Evolutionary conservation across 495 filamentous ascomycete species (phyloP).

Genomic region (Tuber borchii): DNA sequence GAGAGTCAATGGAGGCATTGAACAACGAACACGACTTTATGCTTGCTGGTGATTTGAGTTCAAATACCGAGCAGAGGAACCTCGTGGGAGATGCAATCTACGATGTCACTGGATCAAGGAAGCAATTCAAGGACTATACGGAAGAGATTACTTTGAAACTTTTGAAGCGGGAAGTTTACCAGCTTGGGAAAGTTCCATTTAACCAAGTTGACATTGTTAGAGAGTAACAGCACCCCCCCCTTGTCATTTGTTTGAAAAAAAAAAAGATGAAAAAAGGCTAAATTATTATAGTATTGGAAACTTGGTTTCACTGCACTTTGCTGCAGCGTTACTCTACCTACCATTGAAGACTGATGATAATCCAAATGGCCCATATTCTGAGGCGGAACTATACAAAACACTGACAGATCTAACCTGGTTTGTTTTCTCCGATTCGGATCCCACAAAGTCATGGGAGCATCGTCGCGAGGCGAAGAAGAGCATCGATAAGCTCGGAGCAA

Average conservation of each 20-base stretch:
- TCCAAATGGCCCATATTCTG: conserved; percentile 53
- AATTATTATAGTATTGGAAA: conserved; percentile 49
- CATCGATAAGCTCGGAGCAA: conserved; percentile 6
- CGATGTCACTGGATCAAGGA: conserved; percentile 47
- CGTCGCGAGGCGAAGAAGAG: conserved; percentile 49
- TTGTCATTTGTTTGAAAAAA: conserved; percentile 3
- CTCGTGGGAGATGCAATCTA: conserved; percentile 51
- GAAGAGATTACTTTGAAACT: conserved; percentile 51
- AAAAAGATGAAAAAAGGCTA: not conserved
- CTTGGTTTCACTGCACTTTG: conserved; percentile 55
- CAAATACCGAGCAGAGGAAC: conserved; percentile 48
- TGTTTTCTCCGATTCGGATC: conserved; percentile 61
- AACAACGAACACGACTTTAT: conserved; percentile 46
- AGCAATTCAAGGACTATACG: conserved; percentile 51
- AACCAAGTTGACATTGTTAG: conserved; percentile 60
- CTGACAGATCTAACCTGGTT: conserved; percentile 56
- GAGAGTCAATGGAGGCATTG: conserved; percentile 51
- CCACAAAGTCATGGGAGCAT: conserved; percentile 57
- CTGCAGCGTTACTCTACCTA: conserved; percentile 57
- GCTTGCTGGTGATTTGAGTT: conserved; percentile 50
- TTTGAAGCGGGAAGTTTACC: conserved; percentile 48
- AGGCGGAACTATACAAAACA: conserved; percentile 55
- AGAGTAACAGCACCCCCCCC: conserved; percentile 40
- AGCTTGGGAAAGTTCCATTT: conserved; percentile 46
- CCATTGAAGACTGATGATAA: conserved; percentile 59